Conservation (phyloP, 352 stramenopile species). For the Thalassiosira hispida region DNA sequence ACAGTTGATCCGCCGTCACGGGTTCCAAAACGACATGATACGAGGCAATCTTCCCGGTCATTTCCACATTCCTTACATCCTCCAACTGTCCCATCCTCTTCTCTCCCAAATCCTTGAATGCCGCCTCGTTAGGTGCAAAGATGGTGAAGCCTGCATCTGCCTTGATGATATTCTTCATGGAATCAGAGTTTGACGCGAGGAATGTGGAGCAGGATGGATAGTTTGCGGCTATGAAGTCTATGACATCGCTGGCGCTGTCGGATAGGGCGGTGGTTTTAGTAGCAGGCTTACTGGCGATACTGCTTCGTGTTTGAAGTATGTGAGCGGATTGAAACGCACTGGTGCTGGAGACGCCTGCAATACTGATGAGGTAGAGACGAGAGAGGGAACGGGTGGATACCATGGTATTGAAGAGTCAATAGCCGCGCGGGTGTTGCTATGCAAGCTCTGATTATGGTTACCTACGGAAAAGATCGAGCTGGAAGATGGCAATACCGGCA, state of each 20-base stretch:
- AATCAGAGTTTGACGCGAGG: constrained; percentile 47
- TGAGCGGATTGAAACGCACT: constrained; percentile 22
- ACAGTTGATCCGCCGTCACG: constrained; percentile 67
- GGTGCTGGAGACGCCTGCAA: neutral
- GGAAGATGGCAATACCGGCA: too few relatives aligned
- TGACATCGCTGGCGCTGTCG: constrained; percentile 25
- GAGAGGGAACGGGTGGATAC: constrained; percentile 3
- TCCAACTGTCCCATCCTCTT: constrained; percentile 64
- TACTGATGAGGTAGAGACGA: constrained; percentile 5
- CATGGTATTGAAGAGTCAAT: constrained; percentile 14
- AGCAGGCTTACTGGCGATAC: neutral
- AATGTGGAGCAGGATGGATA: constrained; percentile 38
- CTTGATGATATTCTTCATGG: constrained; percentile 56
- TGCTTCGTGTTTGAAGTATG: neutral
- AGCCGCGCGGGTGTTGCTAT: neutral
- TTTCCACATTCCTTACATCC: constrained; percentile 78
- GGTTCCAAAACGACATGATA: constrained; percentile 81
- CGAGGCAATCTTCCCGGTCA: constrained; percentile 68
- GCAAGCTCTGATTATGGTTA: too few relatives aligned
- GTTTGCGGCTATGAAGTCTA: constrained; percentile 35
- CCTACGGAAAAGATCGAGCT: too few relatives aligned
- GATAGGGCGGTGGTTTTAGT: neutral
- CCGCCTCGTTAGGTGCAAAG: constrained; percentile 67
- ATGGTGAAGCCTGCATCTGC: constrained; percentile 60
- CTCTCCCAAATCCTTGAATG: constrained; percentile 64